These are phyloP conservation scores for Phalaenopsis aphrodite DNA, from an alignment of 106 monocot species.

Conservation along the genomic window DNA sequence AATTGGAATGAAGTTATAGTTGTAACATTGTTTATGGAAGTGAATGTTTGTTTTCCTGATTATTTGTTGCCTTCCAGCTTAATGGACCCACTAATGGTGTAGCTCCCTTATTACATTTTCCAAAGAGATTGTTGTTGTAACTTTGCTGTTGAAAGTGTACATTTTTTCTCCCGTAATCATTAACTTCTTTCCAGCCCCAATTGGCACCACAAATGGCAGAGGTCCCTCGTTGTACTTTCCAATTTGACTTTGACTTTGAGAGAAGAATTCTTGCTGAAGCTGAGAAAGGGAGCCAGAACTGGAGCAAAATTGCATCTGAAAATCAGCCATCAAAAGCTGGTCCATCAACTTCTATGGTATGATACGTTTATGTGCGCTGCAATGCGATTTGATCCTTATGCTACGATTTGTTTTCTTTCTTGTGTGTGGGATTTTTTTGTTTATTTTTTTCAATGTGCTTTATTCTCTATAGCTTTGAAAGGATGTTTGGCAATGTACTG, in stretches of 20 bases:
- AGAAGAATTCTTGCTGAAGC: constrained; percentile 80
- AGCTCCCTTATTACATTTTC: constrained; percentile 69
- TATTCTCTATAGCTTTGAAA: neutral
- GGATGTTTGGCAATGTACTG: neutral
- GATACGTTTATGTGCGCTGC: neutral
- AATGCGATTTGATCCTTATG: neutral
- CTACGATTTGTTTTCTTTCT: neutral
- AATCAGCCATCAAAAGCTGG: constrained; percentile 30
- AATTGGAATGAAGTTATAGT: neutral
- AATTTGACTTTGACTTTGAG: constrained; percentile 97
- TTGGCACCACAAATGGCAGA: constrained; percentile 58
- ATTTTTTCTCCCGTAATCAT: neutral
- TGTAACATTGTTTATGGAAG: neutral
- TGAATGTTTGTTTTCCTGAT: neutral
- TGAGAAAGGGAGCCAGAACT: constrained; percentile 73
- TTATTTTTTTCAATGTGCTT: neutral
- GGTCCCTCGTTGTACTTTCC: constrained; percentile 73
- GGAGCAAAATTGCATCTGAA: constrained; percentile 59
- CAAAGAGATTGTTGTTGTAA: neutral
- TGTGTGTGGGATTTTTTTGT: neutral
- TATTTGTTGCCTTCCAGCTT: constrained; percentile 28
- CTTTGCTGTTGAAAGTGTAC: neutral
- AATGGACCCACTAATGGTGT: constrained; percentile 45
- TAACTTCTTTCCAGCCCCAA: constrained; percentile 53
- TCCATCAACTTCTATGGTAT: constrained; percentile 45